Evolutionary conservation across 2,329 filamentous ascomycete species (phyloP).

Genomic region (Aspergillus brasiliensis): DNA sequence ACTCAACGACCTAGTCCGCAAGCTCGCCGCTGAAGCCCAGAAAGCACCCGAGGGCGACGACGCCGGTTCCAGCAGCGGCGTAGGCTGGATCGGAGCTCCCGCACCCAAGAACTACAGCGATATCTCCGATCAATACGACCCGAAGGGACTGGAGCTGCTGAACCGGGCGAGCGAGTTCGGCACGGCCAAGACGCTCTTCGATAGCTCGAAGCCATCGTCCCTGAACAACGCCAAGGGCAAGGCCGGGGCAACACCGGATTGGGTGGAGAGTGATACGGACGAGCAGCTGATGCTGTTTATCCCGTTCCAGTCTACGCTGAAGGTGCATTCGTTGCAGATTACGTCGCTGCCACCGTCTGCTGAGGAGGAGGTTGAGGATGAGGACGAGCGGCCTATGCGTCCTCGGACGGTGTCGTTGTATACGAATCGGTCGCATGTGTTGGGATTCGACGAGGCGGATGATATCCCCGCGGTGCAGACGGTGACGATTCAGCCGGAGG

Average conservation of each 20-base stretch:
- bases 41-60: constrained; percentile 46
- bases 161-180: constrained; percentile 81
- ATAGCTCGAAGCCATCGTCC: constrained; percentile 65
- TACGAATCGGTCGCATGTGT: constrained; percentile 82
- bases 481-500: constrained; percentile 70
- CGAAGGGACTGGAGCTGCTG: constrained; percentile 78
- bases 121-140: constrained; percentile 78
- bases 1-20: constrained; percentile 70
- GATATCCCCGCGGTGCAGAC: constrained; percentile 79
- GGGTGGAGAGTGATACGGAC: constrained; percentile 94
- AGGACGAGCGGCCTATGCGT: constrained; percentile 75
- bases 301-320: constrained; percentile 83
- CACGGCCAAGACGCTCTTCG: constrained; percentile 72
- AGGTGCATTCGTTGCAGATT: constrained; percentile 84
- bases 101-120: constrained; percentile 81
- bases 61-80: constrained; percentile 46
- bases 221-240: constrained; percentile 53
- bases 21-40: constrained; percentile 66
- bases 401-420: constrained; percentile 84
- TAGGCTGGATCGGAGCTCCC: constrained; percentile 70
- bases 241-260: constrained; percentile 67
- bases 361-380: constrained; percentile 57
- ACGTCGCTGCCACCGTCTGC: constrained; percentile 70
- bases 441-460: constrained; percentile 94
- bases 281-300: constrained; percentile 93